Conservation (phyloP, 2,329 filamentous ascomycete species). For the Beauveria rudraprayagi region DNA sequence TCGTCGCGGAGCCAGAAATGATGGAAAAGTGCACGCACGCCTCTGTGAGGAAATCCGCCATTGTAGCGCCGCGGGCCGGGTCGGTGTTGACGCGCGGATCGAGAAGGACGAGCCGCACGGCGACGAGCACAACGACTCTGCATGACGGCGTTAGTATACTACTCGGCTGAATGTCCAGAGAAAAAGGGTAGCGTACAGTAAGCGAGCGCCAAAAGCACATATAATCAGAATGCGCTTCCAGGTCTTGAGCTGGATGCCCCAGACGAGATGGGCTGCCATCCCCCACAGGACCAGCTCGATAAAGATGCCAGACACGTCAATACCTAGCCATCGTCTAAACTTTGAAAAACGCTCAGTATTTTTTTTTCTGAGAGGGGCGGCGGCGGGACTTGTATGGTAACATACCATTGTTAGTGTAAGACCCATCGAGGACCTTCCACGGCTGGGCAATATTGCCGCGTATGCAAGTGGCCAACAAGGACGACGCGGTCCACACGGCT, state of each 20-base stretch:
- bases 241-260: not conserved
- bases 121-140: slow-evolving; percentile 1
- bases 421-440: not conserved
- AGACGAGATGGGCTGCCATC: not conserved
- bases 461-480: not conserved
- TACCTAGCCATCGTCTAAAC: not conserved
- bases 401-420: not conserved
- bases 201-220: slow-evolving; percentile 1
- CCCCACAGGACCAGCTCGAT: slow-evolving; percentile 2
- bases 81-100: not conserved
- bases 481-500: not conserved
- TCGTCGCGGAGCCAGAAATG: not conserved
- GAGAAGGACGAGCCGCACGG: slow-evolving; percentile 1
- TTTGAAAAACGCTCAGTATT: not conserved
- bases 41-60: slow-evolving; percentile 4
- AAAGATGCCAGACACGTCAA: not conserved
- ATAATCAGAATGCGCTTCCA: not conserved
- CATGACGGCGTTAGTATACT: not conserved
- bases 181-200: not conserved
- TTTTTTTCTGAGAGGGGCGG: no score
- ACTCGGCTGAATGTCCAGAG: no score
- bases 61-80: not conserved
- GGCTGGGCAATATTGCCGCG: not conserved
- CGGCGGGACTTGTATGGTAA: not conserved
- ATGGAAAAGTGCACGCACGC: slow-evolving; percentile 2